These are phyloP conservation scores for Annona cherimola DNA, from an alignment of 164 flowering plant genomes.

Conservation along the genomic window DNA sequence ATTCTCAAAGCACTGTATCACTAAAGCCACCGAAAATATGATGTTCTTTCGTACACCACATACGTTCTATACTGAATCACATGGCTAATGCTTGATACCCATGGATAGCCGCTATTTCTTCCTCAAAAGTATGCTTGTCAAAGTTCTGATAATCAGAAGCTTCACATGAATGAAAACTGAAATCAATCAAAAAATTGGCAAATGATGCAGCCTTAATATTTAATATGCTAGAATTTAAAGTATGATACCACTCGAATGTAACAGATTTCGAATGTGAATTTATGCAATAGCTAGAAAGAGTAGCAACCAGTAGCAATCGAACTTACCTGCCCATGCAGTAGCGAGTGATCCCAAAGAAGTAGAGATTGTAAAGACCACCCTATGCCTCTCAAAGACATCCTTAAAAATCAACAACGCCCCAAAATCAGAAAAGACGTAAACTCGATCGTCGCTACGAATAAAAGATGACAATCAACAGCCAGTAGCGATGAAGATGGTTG, in stretches of 20 bases:
- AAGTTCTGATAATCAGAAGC: too few relatives aligned
- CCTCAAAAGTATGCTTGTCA: background rate
- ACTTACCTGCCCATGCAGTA: constrained; percentile 59
- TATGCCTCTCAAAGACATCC: constrained; percentile 88
- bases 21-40: background rate
- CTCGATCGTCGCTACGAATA: background rate
- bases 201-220: too few relatives aligned
- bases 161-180: too few relatives aligned
- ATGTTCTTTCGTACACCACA: background rate
- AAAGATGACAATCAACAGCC: constrained; percentile 2
- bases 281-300: background rate
- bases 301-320: background rate
- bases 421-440: background rate
- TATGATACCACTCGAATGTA: background rate
- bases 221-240: background rate
- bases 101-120: background rate
- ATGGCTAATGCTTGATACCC: background rate
- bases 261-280: background rate
- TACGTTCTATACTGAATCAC: background rate
- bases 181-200: too few relatives aligned
- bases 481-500: constrained; percentile 3
- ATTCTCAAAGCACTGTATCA: background rate
- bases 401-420: constrained; percentile 13
- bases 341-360: constrained; percentile 84
- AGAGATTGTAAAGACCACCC: constrained; percentile 72